Base-by-base conservation (phyloP, 768 basidiomycete genomes). In the Pulveroboletus frians region DNA sequence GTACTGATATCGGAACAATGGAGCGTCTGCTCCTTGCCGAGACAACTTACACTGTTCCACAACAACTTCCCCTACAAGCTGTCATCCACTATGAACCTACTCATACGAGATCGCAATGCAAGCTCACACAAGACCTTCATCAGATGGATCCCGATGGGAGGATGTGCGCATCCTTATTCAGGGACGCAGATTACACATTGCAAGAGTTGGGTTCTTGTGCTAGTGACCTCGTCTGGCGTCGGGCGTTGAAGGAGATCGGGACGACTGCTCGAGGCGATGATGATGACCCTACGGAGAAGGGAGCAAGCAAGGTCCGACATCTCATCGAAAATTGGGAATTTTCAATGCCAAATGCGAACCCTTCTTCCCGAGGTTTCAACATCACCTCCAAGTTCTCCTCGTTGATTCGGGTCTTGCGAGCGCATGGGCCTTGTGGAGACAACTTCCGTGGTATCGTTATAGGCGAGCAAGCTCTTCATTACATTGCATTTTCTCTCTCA, bases 151-250 rank as follows among this genome's bases (percentile, higher is more conserved):
- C 68, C 4, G 64, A 62, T 21, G 73, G 73, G 42, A 42, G 57
- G 6, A 52, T 73, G 27, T 73, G 73, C 50, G 64, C 55, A 38
- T 70, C 68, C 31, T 64, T 79, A 36, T 78, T 81, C 59, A 69
- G 61, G 37, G 69, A 73, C 23, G 78, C 82, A 10, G 73, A 70
- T 17, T 62, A 67, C 55, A 74, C 74, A 17, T 64, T 77, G 31
- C 59, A 64, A 23, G 79, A 86, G 58, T 60, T 90, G 27, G 88
- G 88, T 7, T 55, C 75, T 32, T 88, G 83, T 54, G 87, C 84
- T 41, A 73, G 81, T 32, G 85, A 89, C 55, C 68, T 88, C 31
- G 69, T 84, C 42, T 90, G 85, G 87, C 73, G 81, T 53, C 75
- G 74, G 37, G 75, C 75, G 18, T 54, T 77, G 39, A 75, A 70